Conservation (phyloP, 2,329 filamentous ascomycete genomes). For the Aspergillus tubingensis region DNA sequence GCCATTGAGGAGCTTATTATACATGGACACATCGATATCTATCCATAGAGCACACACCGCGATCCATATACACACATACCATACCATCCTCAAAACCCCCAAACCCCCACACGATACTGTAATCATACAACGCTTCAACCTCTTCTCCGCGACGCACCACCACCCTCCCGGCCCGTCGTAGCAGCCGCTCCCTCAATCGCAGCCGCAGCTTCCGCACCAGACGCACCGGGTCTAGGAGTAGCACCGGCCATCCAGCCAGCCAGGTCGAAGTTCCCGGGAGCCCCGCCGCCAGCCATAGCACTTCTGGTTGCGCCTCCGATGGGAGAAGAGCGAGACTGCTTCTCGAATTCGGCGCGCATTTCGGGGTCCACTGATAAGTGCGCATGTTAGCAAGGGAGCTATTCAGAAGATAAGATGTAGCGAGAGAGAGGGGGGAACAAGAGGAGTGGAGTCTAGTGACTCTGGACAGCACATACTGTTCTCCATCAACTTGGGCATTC, state of each 20-base stretch:
- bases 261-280: slow-evolving; percentile 65
- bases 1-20: no score
- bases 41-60: background rate
- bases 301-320: slow-evolving; percentile 60
- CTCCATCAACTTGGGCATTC: slow-evolving; percentile 92
- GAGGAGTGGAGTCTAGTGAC: background rate
- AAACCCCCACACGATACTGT: background rate
- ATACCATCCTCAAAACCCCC: no score
- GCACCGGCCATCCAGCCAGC: slow-evolving; percentile 68
- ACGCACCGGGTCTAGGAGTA: slow-evolving; percentile 28
- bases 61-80: no score
- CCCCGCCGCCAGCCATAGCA: slow-evolving; percentile 60
- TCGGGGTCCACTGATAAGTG: slow-evolving; percentile 83
- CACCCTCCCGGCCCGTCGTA: slow-evolving; percentile 29
- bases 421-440: background rate
- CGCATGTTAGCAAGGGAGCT: background rate
- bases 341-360: slow-evolving; percentile 87
- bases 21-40: no score
- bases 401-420: background rate
- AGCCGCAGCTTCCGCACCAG: slow-evolving; percentile 20
- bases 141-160: slow-evolving; percentile 22
- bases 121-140: background rate
- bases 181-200: slow-evolving; percentile 31
- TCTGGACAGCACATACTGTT: slow-evolving; percentile 68
- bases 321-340: slow-evolving; percentile 76